Conservation (phyloP, 2,329 filamentous ascomycete species). For the Raffaelea arxii region DNA sequence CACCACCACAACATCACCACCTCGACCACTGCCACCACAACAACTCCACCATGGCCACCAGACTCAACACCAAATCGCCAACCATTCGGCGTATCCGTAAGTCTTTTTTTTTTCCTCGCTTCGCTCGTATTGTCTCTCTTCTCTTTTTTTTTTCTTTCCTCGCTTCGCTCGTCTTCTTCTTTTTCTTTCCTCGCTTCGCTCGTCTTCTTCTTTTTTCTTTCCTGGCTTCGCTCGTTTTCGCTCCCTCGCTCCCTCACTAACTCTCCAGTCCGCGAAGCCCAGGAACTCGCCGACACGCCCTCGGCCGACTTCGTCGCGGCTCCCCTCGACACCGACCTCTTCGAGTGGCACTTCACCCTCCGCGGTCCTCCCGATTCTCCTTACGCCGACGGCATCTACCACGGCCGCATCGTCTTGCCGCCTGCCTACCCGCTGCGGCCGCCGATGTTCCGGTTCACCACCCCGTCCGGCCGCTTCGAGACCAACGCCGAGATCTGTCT, state of each 20-base stretch:
- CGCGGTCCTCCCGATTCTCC: constrained; percentile 73
- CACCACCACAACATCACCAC: too few species aligned
- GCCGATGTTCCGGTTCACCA: constrained; percentile 91
- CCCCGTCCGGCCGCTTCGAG: constrained; percentile 86
- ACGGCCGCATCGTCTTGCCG: constrained; percentile 88
- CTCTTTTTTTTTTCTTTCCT: background rate
- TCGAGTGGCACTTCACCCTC: constrained; percentile 99
- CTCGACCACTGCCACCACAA: background rate
- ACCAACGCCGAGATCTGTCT: constrained; percentile 95
- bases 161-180: background rate
- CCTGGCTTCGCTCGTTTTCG: background rate
- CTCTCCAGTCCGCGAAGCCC: constrained; percentile 71
- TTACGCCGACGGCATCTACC: constrained; percentile 78
- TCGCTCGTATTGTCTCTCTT: too few species aligned
- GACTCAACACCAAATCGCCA: constrained; percentile 66
- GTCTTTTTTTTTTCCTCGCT: constrained; percentile 15
- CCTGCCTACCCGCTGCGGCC: constrained; percentile 84
- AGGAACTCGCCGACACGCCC: constrained; percentile 70
- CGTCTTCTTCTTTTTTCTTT: background rate
- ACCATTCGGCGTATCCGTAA: constrained; percentile 77
- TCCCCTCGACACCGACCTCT: constrained; percentile 81
- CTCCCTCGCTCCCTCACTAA: constrained; percentile 19
- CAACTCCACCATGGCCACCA: constrained; percentile 31
- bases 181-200: background rate
- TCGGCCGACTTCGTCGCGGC: constrained; percentile 78